Evolutionary conservation across 148 eudicot species (phyloP), one percentile per base, ranked within the genome.

Genomic region (Camellia granthamiana): DNA sequence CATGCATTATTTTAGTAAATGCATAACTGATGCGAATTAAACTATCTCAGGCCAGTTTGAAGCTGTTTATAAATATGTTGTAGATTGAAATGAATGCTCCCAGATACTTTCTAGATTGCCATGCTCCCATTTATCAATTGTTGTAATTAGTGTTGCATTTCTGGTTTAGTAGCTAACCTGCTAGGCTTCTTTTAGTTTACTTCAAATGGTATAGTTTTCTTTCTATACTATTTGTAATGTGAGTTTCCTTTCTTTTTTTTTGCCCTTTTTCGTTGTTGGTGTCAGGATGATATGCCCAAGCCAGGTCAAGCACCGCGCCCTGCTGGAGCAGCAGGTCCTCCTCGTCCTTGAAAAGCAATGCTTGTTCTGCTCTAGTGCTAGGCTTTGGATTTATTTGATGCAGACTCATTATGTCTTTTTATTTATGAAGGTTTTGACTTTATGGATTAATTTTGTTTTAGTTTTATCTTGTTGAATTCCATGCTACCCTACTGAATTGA

Each of bases 261-360:
- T 76, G 49, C 14, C 7, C 9, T 18, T 52, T 49, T 8, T 47
- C 38, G 47, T n/a, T 54, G 47, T n/a, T 54, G n/a, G 44, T 63
- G 66, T 30, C 78, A 77, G 84, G 84, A 82, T 3, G 80, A 82
- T 71, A 9, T 49, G 65, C 80, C 81, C 18, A 71, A 66, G 77
- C 81, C 80, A 11, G 77, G 72, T 63, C 80, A 70, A 52, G 80
- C 77, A 70, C 76, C 83, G 2, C 77, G 77, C 69, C 80, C 84
- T 61, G 72, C 77, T 18, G 84, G 80, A 81, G 66, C 72, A 7
- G 18, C 80, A 41, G 43, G 38, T n/a, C 74, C 84, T 30, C 71
- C 80, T 15, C 84, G 84, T 52, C 6, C 74, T 73, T 78, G 78
- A 82, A 78, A 81, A n/a, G 62, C 62, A 42, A 16, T 14, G 38